These are phyloP conservation scores for Colletotrichum trifolii DNA, from an alignment of 2,329 filamentous ascomycete genomes.

Conservation along the genomic window DNA sequence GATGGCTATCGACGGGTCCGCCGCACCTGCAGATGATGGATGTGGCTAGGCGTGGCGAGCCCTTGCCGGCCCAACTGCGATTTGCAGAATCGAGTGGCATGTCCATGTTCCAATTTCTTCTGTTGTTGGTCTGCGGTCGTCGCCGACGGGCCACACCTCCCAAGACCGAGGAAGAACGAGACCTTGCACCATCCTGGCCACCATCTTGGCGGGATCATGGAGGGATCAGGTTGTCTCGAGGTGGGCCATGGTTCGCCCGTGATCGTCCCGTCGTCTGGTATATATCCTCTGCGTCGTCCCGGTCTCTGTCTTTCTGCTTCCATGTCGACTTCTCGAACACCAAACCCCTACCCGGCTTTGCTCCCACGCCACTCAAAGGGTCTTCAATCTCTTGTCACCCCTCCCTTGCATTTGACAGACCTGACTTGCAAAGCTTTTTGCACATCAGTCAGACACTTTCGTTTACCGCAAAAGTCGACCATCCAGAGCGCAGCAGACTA, in stretches of 20 bases:
- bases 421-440: neutral
- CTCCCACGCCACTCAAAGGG: slow-evolving; percentile 20
- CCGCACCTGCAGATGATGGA: slow-evolving; percentile 12
- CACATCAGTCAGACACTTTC: slow-evolving; percentile 8
- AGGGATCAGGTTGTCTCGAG: neutral
- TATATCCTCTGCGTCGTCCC: slow-evolving; percentile 24
- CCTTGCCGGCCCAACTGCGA: slow-evolving; percentile 13
- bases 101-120: slow-evolving; percentile 16
- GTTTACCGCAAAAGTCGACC: neutral
- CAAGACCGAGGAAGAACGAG: slow-evolving; percentile 6
- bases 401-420: neutral
- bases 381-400: slow-evolving; percentile 13
- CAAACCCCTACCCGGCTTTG: slow-evolving; percentile 25
- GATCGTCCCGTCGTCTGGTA: slow-evolving; percentile 15
- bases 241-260: neutral
- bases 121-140: slow-evolving; percentile 19
- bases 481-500: neutral
- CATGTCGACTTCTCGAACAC: slow-evolving; percentile 29
- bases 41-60: slow-evolving; percentile 28
- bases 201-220: slow-evolving; percentile 5
- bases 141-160: neutral
- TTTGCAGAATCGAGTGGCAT: slow-evolving; percentile 25
- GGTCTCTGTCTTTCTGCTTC: slow-evolving; percentile 2
- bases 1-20: slow-evolving; percentile 8
- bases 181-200: neutral